Base-by-base conservation (phyloP, 768 basidiomycete species). In the Symmetrospora coprosmae region DNA sequence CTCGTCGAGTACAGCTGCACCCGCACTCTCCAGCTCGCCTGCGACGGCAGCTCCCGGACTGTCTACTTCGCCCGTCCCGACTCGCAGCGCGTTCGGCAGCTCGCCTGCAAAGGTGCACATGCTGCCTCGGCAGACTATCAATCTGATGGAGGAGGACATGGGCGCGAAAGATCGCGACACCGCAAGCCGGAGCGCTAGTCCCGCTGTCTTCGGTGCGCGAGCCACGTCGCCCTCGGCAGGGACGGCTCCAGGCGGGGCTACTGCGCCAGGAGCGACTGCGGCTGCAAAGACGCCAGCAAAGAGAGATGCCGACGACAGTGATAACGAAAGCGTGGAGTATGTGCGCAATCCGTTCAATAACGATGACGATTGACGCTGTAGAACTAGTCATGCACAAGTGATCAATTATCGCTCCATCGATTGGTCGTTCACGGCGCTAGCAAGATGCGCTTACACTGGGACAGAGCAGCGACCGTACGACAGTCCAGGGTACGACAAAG, bases 281-380 rank as follows among this genome's bases (percentile, higher is more conserved):
- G 25, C 17, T 21, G 16, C 52, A 28, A 55, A 21, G 21, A 3
- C 37, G 7, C 37, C 25, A 17, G 16, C 6, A 37, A 41, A 41
- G 23, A 31, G 31, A 35, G 41, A 58, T 14, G 35, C 31, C 43
- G 55, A 58, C 40, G 51, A 53, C 30, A 33, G 35, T 31, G 55
- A 58, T 46, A 31, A 23, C 13, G 49, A 50, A 23, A 50, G 49
- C 43, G 55, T 58, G 16, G 55, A 58, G 43, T 58, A 58, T 46
- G 55, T 58, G 4, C 38, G 55, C n/a, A 58, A 58, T 27, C 55
- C 55, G 11, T 58, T 58, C 55, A 58, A n/a, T n/a, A n/a, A 58
- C 40, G 55, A 58, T 58, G 55, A 58, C 46, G 55, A 58, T 58
- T 58, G 39, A 25, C n/a, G 14, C 14, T n/a, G n/a, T 16, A 34